Evolutionary conservation across 2,329 filamentous ascomycete genomes (phyloP).

Genomic region (Sclerotinia subarctica): DNA sequence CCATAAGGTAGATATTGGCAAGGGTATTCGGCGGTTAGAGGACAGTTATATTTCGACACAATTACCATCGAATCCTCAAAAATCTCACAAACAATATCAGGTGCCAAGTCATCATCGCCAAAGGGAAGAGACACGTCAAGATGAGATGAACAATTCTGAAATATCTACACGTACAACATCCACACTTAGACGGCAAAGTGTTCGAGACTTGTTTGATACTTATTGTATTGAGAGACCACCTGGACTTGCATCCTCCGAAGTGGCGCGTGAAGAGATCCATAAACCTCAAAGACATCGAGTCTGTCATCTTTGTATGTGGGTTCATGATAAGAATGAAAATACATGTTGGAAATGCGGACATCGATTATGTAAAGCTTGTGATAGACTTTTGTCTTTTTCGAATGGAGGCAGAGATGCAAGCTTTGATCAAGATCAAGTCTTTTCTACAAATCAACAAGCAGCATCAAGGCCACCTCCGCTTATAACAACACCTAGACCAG

Average conservation of each 20-base stretch:
- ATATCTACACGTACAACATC: constrained; percentile 36
- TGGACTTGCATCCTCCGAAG: constrained; percentile 38
- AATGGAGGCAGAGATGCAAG: neutral
- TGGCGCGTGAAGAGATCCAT: neutral
- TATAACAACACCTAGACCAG: neutral
- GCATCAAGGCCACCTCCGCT: neutral
- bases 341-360: constrained; percentile 51
- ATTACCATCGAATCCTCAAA: neutral
- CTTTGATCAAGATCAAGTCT: neutral
- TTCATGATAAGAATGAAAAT: constrained; percentile 39
- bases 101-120: constrained; percentile 12
- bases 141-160: constrained; percentile 26
- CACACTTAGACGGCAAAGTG: constrained; percentile 43
- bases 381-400: constrained; percentile 2
- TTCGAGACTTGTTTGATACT: constrained; percentile 47
- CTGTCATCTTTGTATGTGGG: constrained; percentile 51
- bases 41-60: neutral
- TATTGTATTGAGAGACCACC: constrained; percentile 47
- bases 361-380: constrained; percentile 48
- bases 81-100: neutral
- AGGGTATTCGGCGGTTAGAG: constrained; percentile 3
- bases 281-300: constrained; percentile 35
- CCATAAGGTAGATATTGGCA: constrained; percentile 7
- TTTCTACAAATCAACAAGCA: neutral
- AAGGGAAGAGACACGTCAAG: constrained; percentile 19